Evolutionary conservation across 768 basidiomycete genomes (phyloP), one percentile per base, ranked within the genome.

Genomic region (Mycena epipterygia): DNA sequence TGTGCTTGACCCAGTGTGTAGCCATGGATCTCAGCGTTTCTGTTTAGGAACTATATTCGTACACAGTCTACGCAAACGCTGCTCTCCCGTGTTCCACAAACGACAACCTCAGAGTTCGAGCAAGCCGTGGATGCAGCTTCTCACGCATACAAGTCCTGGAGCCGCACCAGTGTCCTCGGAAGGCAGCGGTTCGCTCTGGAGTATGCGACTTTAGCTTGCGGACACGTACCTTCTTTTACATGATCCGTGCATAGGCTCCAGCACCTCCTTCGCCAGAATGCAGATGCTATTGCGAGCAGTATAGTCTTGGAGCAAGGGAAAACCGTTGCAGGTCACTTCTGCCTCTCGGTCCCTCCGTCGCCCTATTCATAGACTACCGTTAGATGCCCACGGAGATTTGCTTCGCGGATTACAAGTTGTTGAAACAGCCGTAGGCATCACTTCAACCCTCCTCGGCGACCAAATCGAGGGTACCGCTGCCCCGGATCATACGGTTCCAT

Each of bases 241-340:
- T 57, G 41, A 39, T 49, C 25, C 51, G 8, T n/a, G n/a, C 42
- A 6, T 29, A 98, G 97, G 74, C 87, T 99, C 33, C 97, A 98
- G 78, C 88, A 91, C 67, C 87, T 95, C 32, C 90, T 99, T 65
- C 92, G 96, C 51, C 85, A 94, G 78, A 91, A 98, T 79, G 88
- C 92, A 11, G 95, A 95, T 75, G 92, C 91, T 57, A 87, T 99
- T 63, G 97, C 96, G 0, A 87, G 85, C 48, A 95, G 92, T 74
- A 98, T 98, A 64, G 95, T 97, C 29, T 83, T 98, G 25, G 97
- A 98, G 79, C 97, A 99, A 81, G 97, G 97, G 19, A 98, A 98
- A 84, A 99, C 97, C 0, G 81, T 94, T 48, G 89, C 93, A 72
- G 93, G 93, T 93, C 35, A 29, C 32, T 64, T 35, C 37, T 14